A percentile compares a stretch with the other conserved stretches of the same genome.
Conservation (phyloP, 2,329 filamentous ascomycete species). For the Neofusicoccum laricinum region DNA sequence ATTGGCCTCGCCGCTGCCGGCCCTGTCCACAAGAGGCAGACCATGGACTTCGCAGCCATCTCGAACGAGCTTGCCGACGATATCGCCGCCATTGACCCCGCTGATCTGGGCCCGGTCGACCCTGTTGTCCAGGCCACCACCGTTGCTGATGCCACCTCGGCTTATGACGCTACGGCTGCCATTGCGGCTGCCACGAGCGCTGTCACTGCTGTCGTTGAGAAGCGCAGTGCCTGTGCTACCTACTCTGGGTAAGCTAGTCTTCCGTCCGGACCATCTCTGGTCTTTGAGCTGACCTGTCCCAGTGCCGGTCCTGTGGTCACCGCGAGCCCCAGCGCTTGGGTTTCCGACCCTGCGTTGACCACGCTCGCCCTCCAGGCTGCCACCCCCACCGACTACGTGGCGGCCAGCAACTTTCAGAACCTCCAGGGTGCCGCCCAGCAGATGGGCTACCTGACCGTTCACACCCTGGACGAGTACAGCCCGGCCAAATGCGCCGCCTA, state of each 20-base stretch:
- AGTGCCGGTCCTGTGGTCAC: constrained; percentile 10
- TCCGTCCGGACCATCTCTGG: too few relatives aligned
- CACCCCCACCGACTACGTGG: constrained; percentile 15
- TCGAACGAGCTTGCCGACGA: background rate
- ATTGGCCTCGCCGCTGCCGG: constrained; percentile 10
- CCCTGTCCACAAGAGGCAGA: constrained; percentile 12
- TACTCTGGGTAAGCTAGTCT: constrained; percentile 1
- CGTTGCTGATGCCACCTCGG: background rate
- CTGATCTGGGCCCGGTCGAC: constrained; percentile 5
- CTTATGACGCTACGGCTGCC: constrained; percentile 8
- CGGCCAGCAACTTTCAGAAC: constrained; percentile 13
- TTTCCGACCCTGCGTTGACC: background rate
- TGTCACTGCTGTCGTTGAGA: background rate
- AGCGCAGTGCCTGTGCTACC: background rate
- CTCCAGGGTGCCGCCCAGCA: constrained; percentile 17
- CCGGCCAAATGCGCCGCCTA: constrained; percentile 17
- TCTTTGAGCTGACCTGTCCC: background rate
- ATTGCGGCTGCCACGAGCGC: constrained; percentile 1
- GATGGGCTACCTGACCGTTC: constrained; percentile 19
- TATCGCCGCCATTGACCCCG: background rate
- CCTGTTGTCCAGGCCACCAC: constrained; percentile 5
- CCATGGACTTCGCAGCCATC: background rate
- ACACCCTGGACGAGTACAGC: constrained; percentile 17
- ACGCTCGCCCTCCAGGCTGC: background rate
- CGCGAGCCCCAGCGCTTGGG: background rate